Evolutionary conservation across 164 flowering plant genomes (phyloP), one percentile per base, ranked within the genome.

Genomic region (Paratinospora sagittata): DNA sequence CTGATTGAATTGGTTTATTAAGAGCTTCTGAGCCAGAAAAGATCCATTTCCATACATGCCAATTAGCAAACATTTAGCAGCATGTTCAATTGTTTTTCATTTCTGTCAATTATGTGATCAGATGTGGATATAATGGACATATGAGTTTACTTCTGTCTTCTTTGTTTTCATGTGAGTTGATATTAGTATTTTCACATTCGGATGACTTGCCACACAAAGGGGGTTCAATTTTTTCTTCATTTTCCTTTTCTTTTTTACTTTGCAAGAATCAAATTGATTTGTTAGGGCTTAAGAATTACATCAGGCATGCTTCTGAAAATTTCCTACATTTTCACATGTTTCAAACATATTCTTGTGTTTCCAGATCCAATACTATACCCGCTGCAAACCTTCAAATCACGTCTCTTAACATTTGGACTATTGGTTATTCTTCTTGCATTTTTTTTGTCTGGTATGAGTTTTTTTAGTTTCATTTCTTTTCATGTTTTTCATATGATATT

Each of bases 401-500:
- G 3, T 3, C 3, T 39, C 43, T 39, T 39, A 39, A 39, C 43
- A 39, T 39, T 39, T 39, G 43, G 43, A 1, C 10, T 39, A 39
- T 3, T 39, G 43, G 43, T 39, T 39, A 39, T 39, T 39, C 39
- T 36, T 36, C 39, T 36, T 36, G 39, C 39, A 3, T 36, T 8
- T 36, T 36, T 3, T 39, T 7, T 39, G 43, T 39, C 43, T 0
- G 0, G 43, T 39, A 39, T 3, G 43, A 39, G 43, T 39, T 39
- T n/a, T 39, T 11, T n/a, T 14, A 24, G 37, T 16, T n/a, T 45
- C 24, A 45, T 63, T 4, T 49, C 26, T 57, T 33, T 14, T 77
- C 19, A 19, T 65, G 66, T 58, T 77, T 17, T 70, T 76, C 21
- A n/a, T 52, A 16, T 52, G n/a, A 26, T 69, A 30, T 61, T 74